Base-by-base conservation (phyloP, 768 basidiomycete genomes). In the Phanerochaete sordida region DNA sequence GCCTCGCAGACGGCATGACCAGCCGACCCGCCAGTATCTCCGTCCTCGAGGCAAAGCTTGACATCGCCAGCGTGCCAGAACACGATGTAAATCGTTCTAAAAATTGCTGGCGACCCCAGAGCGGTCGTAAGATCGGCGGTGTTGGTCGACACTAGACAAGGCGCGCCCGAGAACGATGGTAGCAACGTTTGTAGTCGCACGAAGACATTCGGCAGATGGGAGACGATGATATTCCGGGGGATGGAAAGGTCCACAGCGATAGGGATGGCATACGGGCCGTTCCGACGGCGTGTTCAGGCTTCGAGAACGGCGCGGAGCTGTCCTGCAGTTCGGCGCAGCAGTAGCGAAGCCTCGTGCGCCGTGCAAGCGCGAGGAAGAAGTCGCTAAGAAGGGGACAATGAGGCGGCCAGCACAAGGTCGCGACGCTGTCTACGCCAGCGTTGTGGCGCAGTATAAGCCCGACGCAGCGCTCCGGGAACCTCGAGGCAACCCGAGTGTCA, bases 1-100 rank as follows among this genome's bases (percentile, higher is more conserved):
- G 53, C 27, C 45, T 57, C 28, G 28, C 7, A 21, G 12, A 44
- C 56, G 53, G 59, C 45, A 51, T 56, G 59, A 61, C 59, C 59
- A n/a, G 37, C 44, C 48, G 47, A 50, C 30, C 44, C 24, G 46
- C 26, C 31, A 56, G 39, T 49, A 37, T 56, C 47, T 45, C 59
- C 33, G 53, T 37, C 59, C 59, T 56, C 54, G 59, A 61, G 59
- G 59, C 39, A 24, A 5, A 19, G 30, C 35, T 33, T 31, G 33
- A 35, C 51, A 52, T 51, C 50, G 50, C 28, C 50, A 51, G 33
- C 28, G 30, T 21, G 50, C 23, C 50, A 31, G 31, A 23, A 51
- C 16, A 19, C 28, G 30, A n/a, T 28, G 30, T 33, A 30, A 30
- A 31, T 11, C 30, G 30, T 51, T 7, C 48, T 49, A 26, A 15